Evolutionary conservation across 352 stramenopile species (phyloP), one percentile per base, ranked within the genome.

Genomic region (Phytophthora hybrid): DNA sequence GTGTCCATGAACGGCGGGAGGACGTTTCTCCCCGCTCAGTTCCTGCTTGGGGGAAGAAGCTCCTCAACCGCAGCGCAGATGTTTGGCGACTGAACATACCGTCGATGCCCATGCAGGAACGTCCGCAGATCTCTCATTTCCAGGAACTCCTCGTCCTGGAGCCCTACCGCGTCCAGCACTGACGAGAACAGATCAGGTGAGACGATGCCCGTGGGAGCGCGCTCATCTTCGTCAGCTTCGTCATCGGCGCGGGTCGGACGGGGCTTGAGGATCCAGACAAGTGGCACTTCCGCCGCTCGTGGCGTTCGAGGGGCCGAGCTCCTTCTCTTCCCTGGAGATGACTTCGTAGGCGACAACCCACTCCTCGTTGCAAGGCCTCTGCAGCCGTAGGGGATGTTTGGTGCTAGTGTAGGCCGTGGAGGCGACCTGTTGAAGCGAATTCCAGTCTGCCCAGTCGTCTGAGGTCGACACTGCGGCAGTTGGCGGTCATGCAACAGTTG

Each of bases 1-100:
- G 64, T 94, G 19, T 89, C 85, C 0, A 82, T 94, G 77, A 88
- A 91, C 66, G 59, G 65, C 19, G 77, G 78, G 1, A 75, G 74
- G 52, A 81, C 61, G 7, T 79, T 76, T 13, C 23, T 91, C 7
- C 73, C 78, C 9, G 63, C 66, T 56, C 47, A 68, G 37, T 53
- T 31, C 0, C 60, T 65, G 52, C 34, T 76, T 3, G 58, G 59
- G 13, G 57, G 58, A 1, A 70, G 47, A 55, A 71, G 59, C 29
- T 53, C 29, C 1, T 62, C 49, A 19, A 61, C 49, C 34, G 60
- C 71, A 26, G 54, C 46, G 1, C 51, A 77, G 26, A 39, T 89
- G 5, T 88, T 75, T 21, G 73, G 70, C n/a, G n/a, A n/a, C n/a
- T n/a, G n/a, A n/a, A n/a, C n/a, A n/a, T n/a, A n/a, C n/a, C n/a